Base-by-base conservation (phyloP, 306 rosid genomes). In the Fragaria nilgerrensis region DNA sequence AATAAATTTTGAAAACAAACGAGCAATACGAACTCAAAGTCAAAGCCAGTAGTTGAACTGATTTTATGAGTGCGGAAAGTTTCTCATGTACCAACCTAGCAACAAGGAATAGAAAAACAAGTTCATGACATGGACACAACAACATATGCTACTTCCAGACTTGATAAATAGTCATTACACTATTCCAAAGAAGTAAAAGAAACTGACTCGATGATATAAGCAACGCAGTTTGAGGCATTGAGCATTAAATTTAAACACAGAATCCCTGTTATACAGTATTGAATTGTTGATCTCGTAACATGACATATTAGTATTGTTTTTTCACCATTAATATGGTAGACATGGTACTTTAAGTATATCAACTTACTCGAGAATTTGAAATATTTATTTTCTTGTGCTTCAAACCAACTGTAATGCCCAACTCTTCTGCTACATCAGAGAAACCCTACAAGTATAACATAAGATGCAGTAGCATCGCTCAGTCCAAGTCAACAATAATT, bases 331-430 rank as follows among this genome's bases (percentile, higher is more conserved):
- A 75, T 4, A 34, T 27, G 52, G 22, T 53, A 52, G 22, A 58
- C 36, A 13, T 23, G 45, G 25, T 27, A 45, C 37, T 79, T 76
- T 75, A 78, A 36, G 75, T 70, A 58, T 76, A 76, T 69, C 37
- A 71, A 84, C 99, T 89, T 89, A 96, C 99, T 91, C 99, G 90
- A 70, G 97, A 85, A 80, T 92, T 96, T 41, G 99, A 96, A 77
- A 96, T 92, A 70, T 96, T 96, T 77, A 96, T 96, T 84, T 96
- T 96, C 99, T 91, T 96, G 88, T 96, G 99, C 91, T 92, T 95
- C 89, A 95, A 77, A 77, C 89, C 90, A 68, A 95, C 91, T 75
- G 78, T 78, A 73, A 95, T 70, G 62, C 92, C 93, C 84, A 92
- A 84, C 77, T 92, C 99, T 75, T 87, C 92, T 19, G 99, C 99